Percentiles rank a stretch among this genome's conserved stretches.
Conservation (phyloP, 106 monocot species). For the Dendrobium huoshanense region DNA sequence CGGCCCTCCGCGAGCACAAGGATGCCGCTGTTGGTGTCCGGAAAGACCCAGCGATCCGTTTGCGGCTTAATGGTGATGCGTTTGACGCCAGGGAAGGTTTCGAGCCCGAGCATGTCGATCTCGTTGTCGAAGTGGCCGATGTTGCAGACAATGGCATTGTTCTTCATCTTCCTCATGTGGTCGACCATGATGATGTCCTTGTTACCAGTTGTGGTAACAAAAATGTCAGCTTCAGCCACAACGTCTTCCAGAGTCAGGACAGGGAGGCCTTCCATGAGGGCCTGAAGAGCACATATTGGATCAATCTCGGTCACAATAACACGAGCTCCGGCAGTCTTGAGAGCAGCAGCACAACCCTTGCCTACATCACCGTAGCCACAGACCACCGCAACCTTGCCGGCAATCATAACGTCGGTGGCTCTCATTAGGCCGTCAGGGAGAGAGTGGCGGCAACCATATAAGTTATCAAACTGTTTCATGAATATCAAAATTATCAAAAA, state of each 20-base stretch:
- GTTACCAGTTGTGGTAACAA: constrained; percentile 66
- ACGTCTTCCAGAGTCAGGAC: constrained; percentile 26
- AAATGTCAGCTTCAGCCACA: constrained; percentile 30
- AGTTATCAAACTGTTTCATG: constrained; percentile 31
- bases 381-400: constrained; percentile 35
- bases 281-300: constrained; percentile 38
- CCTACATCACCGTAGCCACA: constrained; percentile 42
- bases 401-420: constrained; percentile 34
- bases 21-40: constrained; percentile 15
- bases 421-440: constrained; percentile 35
- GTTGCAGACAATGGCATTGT: constrained; percentile 76
- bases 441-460: constrained; percentile 34
- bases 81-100: constrained; percentile 55
- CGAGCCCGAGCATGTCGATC: constrained; percentile 84
- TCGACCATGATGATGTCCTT: constrained; percentile 97
- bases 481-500: not conserved
- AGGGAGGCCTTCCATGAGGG: constrained; percentile 32
- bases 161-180: constrained; percentile 98
- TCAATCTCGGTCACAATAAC: constrained; percentile 36
- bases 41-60: constrained; percentile 20
- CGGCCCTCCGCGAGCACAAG: constrained; percentile 24
- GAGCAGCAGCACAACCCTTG: constrained; percentile 32
- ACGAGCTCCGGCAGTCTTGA: constrained; percentile 30
- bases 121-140: constrained; percentile 41
- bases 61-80: constrained; percentile 24